phyloP scores from a whole-genome alignment of 2,329 filamentous ascomycete genomes.

The Trichoderma afroharzianum region DNA sequence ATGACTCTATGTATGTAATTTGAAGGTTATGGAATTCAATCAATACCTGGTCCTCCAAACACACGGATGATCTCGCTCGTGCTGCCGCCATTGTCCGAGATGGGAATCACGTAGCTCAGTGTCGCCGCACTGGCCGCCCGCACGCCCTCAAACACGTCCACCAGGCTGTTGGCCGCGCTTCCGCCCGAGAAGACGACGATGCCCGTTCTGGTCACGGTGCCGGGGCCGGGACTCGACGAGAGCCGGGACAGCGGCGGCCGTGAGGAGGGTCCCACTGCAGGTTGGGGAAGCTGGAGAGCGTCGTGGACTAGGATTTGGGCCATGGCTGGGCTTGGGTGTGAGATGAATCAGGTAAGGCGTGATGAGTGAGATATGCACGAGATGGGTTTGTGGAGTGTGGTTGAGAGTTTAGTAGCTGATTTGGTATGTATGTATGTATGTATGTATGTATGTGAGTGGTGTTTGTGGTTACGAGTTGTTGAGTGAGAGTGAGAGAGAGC shows the following conservation, averaged over 20 bases:
- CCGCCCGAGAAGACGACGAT: slow-evolving; percentile 89
- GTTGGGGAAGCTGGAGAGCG: not conserved
- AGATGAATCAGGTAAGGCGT: not conserved
- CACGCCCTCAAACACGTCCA: slow-evolving; percentile 78
- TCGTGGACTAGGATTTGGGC: slow-evolving; percentile 3
- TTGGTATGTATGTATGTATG: not conserved
- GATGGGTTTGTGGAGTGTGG: not conserved
- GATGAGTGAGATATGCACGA: not conserved
- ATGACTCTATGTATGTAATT: slow-evolving; percentile 22
- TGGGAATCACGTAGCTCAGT: slow-evolving; percentile 85
- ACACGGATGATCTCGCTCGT: slow-evolving; percentile 92
- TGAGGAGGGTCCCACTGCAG: not conserved
- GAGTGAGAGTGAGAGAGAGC: not conserved
- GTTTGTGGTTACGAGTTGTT: not conserved
- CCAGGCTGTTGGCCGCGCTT: slow-evolving; percentile 89
- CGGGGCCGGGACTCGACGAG: slow-evolving; percentile 22
- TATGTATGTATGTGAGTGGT: not conserved
- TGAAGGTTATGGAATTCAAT: not conserved
- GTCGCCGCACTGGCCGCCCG: slow-evolving; percentile 61
- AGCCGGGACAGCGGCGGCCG: slow-evolving; percentile 8
- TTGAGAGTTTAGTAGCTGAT: not conserved
- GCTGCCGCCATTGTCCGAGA: slow-evolving; percentile 92
- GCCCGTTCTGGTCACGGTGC: slow-evolving; percentile 22
- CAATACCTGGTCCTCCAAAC: slow-evolving; percentile 82
- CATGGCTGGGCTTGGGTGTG: not conserved